Conservation (phyloP, 441 rosid genomes). For the Corymbia citriodora region DNA sequence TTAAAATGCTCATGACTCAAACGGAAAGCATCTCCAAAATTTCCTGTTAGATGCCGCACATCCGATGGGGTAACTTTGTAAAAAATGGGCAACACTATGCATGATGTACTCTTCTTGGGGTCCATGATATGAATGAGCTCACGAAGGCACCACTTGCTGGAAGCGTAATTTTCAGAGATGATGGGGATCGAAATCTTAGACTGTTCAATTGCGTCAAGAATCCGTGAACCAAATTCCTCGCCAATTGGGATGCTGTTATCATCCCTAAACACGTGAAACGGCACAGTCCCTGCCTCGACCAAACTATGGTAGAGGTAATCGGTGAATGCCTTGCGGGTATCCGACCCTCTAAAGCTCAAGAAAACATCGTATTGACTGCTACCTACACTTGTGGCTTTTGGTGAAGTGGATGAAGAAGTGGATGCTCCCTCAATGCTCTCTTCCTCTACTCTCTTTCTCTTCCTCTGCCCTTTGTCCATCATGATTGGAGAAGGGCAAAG, state of each 20-base stretch:
- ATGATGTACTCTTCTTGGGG: rapidly evolving
- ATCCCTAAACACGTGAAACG: rapidly evolving
- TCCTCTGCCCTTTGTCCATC: background rate
- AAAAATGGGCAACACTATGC: background rate
- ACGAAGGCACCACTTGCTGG: background rate
- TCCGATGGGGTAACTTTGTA: background rate
- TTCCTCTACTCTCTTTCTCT: background rate
- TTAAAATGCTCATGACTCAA: rapidly evolving
- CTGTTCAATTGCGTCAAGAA: rapidly evolving
- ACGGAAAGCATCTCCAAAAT: rapidly evolving
- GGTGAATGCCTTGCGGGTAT: rapidly evolving
- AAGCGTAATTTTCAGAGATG: background rate
- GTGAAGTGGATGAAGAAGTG: rapidly evolving
- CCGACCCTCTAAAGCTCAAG: background rate
- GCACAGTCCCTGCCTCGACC: rapidly evolving
- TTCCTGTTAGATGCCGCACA: background rate
- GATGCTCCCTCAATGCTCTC: background rate
- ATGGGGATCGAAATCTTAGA: too few relatives aligned
- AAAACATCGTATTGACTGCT: background rate
- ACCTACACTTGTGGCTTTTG: rapidly evolving
- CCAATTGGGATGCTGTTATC: too few relatives aligned
- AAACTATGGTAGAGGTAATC: background rate
- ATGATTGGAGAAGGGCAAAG: background rate
- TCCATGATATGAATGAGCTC: rapidly evolving
- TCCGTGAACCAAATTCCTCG: too few relatives aligned